A percentile compares a stretch with the other conserved stretches of the same genome.
phyloP scores from a whole-genome alignment of 2,329 filamentous ascomycete genomes.

The Sporothrix dimorphospora region DNA sequence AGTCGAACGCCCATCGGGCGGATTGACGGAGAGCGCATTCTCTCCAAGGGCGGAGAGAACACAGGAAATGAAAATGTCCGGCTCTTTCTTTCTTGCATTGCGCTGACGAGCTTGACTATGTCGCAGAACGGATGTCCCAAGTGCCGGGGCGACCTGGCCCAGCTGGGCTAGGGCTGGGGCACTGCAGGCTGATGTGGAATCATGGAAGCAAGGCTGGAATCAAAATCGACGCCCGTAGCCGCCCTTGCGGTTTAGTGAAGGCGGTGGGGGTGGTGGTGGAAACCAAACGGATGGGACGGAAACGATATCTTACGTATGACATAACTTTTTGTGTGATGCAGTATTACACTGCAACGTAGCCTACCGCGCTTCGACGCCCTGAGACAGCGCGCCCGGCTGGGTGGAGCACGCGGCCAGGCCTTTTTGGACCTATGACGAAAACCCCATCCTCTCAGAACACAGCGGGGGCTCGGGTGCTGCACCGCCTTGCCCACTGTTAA shows the following conservation, averaged over 20 bases:
- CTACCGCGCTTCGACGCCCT: neutral
- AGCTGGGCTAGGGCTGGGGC: neutral
- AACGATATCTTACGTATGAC: neutral
- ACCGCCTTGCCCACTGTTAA: neutral
- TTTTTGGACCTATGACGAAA: neutral
- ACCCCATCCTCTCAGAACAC: neutral
- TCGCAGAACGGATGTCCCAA: slow-evolving; percentile 3
- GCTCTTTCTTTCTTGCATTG: neutral
- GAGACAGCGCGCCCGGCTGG: neutral
- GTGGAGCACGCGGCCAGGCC: neutral
- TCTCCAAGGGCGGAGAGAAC: neutral
- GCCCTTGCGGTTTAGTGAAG: neutral
- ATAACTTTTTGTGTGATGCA: neutral
- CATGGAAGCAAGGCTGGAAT: slow-evolving; percentile 12
- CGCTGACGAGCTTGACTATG: neutral
- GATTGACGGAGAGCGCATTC: neutral
- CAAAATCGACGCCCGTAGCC: neutral
- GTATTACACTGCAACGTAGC: neutral
- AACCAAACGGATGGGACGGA: slow-evolving; percentile 21
- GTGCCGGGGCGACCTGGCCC: slow-evolving; percentile 18
- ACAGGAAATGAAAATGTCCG: neutral
- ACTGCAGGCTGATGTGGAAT: slow-evolving; percentile 3
- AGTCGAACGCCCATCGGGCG: neutral
- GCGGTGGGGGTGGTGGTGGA: neutral
- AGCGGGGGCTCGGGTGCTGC: neutral